These are phyloP conservation scores for Erucastrum elatum DNA, from an alignment of 345 rosid species.

Conservation along the genomic window DNA sequence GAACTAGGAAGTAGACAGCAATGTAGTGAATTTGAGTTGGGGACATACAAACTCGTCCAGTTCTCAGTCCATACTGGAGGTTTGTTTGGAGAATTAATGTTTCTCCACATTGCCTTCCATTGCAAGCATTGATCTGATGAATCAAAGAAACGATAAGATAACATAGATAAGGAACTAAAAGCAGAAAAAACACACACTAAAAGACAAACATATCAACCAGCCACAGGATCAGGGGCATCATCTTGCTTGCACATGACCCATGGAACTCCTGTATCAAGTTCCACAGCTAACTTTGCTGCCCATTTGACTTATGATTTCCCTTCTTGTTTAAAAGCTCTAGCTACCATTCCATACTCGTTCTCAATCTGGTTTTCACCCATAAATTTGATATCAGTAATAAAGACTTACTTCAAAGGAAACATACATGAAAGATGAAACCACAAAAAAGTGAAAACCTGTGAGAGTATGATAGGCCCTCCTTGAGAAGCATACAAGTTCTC, in stretches of 20 bases:
- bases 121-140: slow-evolving; percentile 73
- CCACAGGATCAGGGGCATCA: slow-evolving; percentile 87
- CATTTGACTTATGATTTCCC: slow-evolving; percentile 68
- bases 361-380: slow-evolving; percentile 51
- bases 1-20: slow-evolving; percentile 7
- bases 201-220: slow-evolving; percentile 35
- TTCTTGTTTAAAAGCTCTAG: slow-evolving; percentile 48
- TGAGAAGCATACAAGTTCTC: slow-evolving; percentile 73
- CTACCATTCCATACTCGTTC: slow-evolving; percentile 69
- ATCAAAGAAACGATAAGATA: background rate
- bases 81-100: slow-evolving; percentile 80
- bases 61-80: slow-evolving; percentile 92
- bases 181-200: background rate
- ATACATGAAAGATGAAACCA: background rate
- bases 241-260: slow-evolving; percentile 94
- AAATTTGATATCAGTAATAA: background rate
- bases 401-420: background rate
- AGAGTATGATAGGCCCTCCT: slow-evolving; percentile 86
- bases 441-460: slow-evolving; percentile 56
- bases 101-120: slow-evolving; percentile 76
- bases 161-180: background rate
- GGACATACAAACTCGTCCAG: slow-evolving; percentile 76
- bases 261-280: slow-evolving; percentile 75
- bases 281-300: slow-evolving; percentile 76
- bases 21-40: background rate